Conservation (phyloP, 176 grass and related monocot species). For the Triticum dicoccoides region DNA sequence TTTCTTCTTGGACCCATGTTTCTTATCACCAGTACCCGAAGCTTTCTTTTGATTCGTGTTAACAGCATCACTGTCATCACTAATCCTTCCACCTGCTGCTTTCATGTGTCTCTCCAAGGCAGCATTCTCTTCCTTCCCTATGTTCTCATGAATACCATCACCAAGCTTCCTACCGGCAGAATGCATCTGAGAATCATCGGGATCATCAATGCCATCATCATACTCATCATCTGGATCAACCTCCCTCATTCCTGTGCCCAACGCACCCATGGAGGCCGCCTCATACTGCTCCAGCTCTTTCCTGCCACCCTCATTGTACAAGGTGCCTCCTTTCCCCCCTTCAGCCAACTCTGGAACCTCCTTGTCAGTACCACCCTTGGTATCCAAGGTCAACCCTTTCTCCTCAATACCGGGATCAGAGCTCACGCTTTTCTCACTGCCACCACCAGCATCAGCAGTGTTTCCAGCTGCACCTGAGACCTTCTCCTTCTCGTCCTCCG, state of each 20-base stretch:
- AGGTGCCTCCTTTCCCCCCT: conserved; percentile 45
- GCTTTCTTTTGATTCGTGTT: conserved; percentile 39
- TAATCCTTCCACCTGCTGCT: conserved; percentile 11
- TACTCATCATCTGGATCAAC: conserved; percentile 89
- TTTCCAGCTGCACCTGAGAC: conserved; percentile 30
- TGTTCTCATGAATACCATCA: conserved; percentile 15
- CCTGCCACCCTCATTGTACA: conserved; percentile 85
- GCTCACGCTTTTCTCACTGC: conserved; percentile 12
- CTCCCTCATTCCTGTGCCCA: conserved; percentile 32
- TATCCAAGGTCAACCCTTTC: conserved; percentile 33
- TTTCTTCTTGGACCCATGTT: conserved; percentile 74
- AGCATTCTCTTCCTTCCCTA: conserved; percentile 23
- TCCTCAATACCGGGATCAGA: conserved; percentile 15
- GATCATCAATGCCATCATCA: conserved; percentile 76
- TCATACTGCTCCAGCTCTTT: conserved; percentile 77
- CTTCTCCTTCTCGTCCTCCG: conserved; percentile 59
- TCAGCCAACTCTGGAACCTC: conserved; percentile 19
- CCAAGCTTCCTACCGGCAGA: conserved; percentile 39
- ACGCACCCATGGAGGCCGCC: conserved; percentile 38
- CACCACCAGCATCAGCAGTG: background rate
- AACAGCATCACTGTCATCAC: background rate
- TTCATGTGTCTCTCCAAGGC: conserved; percentile 21
- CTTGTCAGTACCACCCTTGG: background rate
- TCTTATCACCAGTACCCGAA: conserved; percentile 56
- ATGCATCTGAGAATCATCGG: conserved; percentile 37